Base-by-base conservation (phyloP, 768 basidiomycete species). In the Boletus sensibilis region DNA sequence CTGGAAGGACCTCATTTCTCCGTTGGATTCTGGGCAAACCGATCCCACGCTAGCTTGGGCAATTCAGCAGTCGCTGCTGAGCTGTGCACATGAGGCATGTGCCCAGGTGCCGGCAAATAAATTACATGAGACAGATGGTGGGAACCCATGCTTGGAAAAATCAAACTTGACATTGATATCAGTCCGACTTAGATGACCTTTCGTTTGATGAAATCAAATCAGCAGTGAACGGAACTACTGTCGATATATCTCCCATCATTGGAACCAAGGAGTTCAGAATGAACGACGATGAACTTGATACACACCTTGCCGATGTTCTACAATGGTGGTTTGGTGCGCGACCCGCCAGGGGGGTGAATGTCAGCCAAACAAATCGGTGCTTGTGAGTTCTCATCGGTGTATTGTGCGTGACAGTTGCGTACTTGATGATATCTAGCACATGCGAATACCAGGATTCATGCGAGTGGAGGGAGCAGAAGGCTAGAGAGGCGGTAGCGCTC, bases 271-370 rank as follows among this genome's bases (percentile, higher is more conserved):
- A 67, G 23, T 91, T 95, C 58, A 23, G 41, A 1, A 78, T 88
- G 67, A 75, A 90, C 47, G 74, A 82, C 10, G 39, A 42, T 1
- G 58, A 82, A 42, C 77, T 96, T 20, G 78, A 85, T 23, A 57
- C 57, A 1, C 78, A 88, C 59, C 71, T 94, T 23, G 61, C 64
- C 1, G 77, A 77, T 50, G 75, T 87, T 1, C 69, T 93, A 2
- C 68, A 78, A 48, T 94, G 88, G 84, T 96, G 94, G 94, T 72
- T 79, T 55, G 90, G 92, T 1, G 62, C 76, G 50, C 78, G 93
- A 39, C 74, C 78, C 31, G 83, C 93, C 0, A 69, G 72, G n/a
- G 94, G 94, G 1, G 94, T 94, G 0, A 76, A 78, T 3, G 31
- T 86, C 21, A 72, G 79, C 42, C 76, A 88, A 49, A 74, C 85